Conservation (phyloP, 2,329 filamentous ascomycete genomes). For the Sarocladiaceae sp. region DNA sequence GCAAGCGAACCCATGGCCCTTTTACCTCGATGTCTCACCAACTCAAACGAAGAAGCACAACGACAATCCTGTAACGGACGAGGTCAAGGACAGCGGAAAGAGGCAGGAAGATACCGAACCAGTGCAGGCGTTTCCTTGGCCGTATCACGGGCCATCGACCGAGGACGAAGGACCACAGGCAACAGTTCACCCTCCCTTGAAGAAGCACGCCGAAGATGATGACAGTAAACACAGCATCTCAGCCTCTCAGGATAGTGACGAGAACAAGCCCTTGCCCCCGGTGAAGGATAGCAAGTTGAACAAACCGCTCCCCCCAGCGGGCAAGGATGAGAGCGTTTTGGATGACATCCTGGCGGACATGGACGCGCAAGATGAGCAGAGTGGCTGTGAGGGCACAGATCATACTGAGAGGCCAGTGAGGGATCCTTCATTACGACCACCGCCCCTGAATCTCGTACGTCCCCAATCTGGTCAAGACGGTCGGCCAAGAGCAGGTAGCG, state of each 20-base stretch:
- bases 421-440: background rate
- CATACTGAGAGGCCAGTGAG: background rate
- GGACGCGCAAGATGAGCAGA: constrained; percentile 2
- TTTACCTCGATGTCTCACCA: constrained; percentile 3
- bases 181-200: constrained; percentile 1
- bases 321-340: constrained; percentile 3
- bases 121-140: constrained; percentile 2
- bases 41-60: constrained; percentile 19
- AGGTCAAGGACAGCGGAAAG: background rate
- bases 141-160: constrained; percentile 3
- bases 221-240: background rate
- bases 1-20: constrained; percentile 30
- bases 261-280: background rate
- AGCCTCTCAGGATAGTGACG: background rate
- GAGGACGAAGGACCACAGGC: background rate
- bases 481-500: background rate
- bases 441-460: constrained; percentile 1
- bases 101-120: background rate
- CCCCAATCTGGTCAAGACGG: background rate
- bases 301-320: background rate
- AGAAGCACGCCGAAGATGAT: background rate
- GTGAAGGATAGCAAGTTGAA: background rate
- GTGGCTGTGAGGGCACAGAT: background rate
- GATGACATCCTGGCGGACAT: constrained; percentile 5
- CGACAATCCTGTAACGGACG: background rate